Percentiles rank a stretch among this genome's conserved stretches.
Conservation (phyloP, 108 stramenopile species). For the Bacterosira constricta region DNA sequence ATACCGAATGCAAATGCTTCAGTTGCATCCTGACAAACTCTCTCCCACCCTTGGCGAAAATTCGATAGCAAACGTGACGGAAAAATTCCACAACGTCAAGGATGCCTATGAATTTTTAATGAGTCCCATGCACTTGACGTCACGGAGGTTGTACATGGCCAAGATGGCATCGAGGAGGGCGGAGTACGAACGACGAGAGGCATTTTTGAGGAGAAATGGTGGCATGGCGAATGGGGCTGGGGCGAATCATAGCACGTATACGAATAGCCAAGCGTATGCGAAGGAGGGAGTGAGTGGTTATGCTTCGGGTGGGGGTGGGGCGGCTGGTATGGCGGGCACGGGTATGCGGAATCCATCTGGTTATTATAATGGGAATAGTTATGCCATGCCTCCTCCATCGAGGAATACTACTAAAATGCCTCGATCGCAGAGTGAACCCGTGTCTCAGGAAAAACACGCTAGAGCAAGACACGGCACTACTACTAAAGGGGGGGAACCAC, state of each 20-base stretch:
- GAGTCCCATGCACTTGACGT: constrained; percentile 29
- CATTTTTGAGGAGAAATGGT: constrained; percentile 22
- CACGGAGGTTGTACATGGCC: constrained; percentile 30
- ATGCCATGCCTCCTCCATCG: constrained; percentile 1
- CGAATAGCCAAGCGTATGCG: background rate
- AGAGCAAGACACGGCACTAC: background rate
- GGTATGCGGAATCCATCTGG: background rate
- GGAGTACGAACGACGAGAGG: constrained; percentile 40
- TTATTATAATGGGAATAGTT: background rate
- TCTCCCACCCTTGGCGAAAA: constrained; percentile 11
- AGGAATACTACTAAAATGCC: background rate
- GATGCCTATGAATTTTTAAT: constrained; percentile 45
- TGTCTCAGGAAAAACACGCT: background rate
- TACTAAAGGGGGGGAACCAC: background rate
- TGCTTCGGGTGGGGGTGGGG: background rate
- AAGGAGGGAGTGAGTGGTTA: background rate
- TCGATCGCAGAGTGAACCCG: no score
- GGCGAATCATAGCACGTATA: background rate
- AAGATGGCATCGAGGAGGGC: constrained; percentile 34
- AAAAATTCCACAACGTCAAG: constrained; percentile 47
- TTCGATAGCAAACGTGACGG: constrained; percentile 24
- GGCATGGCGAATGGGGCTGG: background rate
- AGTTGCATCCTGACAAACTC: constrained; percentile 46
- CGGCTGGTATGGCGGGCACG: constrained; percentile 9
- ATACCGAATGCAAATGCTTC: constrained; percentile 42